Evolutionary conservation across 1,284 basidiomycete species (phyloP), one percentile per base, ranked within the genome.

Genomic region (Wallemia ichthyophaga): DNA sequence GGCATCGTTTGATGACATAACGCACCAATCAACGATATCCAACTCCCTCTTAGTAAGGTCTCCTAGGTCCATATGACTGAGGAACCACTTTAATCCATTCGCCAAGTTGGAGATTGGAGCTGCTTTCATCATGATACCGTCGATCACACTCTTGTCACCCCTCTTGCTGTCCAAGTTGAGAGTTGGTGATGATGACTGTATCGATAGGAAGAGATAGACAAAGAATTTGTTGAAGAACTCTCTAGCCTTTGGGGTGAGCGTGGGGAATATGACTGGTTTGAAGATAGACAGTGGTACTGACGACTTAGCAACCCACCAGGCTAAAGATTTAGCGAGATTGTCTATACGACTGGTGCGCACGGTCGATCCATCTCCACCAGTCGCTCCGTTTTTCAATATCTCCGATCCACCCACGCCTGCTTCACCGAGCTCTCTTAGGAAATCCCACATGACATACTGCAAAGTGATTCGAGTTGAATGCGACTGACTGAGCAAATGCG

Each of bases 361-460:
- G 57, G 73, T 76, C 64, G 77, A 75, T 53, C 63, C 58, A 57
- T 65, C 61, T 2, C 64, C 69, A 26, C 73, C 73, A 24, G 76
- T 76, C 62, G 73, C 73, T 31, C 77, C 67, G 61, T 73, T 77
- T 66, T 82, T 83, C 64, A 86, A 73, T 57, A 85, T 73, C 64
- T 82, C 83, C 0, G 76, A 75, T 1, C 88, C 88, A 1, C 87
- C 87, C 27, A 91, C 84, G 37, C 72, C 75, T 19, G 73, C 77
- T 69, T 95, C 86, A 19, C 88, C 89, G 27, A 98, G 73, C 62
- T 87, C 85, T 11, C 92, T 82, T 31, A 98, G 71, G 67, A 96
- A 91, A 69, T 99, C 94, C 94, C 94, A 99, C 5, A 98, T 72
- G 64, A 82, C 87, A 70, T 88, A 99, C 67, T 96, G 94, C 48